Conservation (phyloP, 2,329 filamentous ascomycete genomes). For the Dothistroma pini region DNA sequence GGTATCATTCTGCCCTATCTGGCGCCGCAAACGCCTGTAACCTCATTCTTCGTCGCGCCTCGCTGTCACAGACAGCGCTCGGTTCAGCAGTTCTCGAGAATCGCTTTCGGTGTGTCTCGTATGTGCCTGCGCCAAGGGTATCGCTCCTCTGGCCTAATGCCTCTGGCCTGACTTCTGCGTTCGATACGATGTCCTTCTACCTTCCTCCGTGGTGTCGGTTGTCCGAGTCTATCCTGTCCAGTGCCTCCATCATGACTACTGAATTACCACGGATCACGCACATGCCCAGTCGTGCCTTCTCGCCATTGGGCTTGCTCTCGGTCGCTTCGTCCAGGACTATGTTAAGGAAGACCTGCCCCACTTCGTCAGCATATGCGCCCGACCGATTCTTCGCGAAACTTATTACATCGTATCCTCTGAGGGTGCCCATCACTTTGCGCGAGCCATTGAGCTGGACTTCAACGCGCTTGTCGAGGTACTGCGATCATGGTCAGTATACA, state of each 20-base stretch:
- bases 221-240: slow-evolving; percentile 38
- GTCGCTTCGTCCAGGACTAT: slow-evolving; percentile 96
- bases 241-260: slow-evolving; percentile 86
- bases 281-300: slow-evolving; percentile 77
- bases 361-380: not conserved
- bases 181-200: not conserved
- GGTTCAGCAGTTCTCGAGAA: not conserved
- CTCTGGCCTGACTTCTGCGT: not conserved
- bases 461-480: slow-evolving; percentile 99
- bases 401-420: slow-evolving; percentile 88
- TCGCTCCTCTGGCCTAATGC: not conserved
- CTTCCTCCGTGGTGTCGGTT: slow-evolving; percentile 23
- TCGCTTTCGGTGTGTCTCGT: not conserved
- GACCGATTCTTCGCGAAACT: not conserved
- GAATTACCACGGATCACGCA: slow-evolving; percentile 91
- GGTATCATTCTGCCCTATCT: not conserved
- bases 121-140: not conserved
- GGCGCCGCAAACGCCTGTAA: not conserved
- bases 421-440: slow-evolving; percentile 90
- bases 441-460: slow-evolving; percentile 98
- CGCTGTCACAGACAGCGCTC: not conserved
- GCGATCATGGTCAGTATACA: slow-evolving; percentile 10
- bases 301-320: slow-evolving; percentile 87
- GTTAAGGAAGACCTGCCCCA: slow-evolving; percentile 83
- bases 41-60: not conserved